A percentile compares a stretch with the other conserved stretches of the same genome.
Evolutionary conservation across 2,329 filamentous ascomycete genomes (phyloP).

Genomic region (Cercospora sp.): DNA sequence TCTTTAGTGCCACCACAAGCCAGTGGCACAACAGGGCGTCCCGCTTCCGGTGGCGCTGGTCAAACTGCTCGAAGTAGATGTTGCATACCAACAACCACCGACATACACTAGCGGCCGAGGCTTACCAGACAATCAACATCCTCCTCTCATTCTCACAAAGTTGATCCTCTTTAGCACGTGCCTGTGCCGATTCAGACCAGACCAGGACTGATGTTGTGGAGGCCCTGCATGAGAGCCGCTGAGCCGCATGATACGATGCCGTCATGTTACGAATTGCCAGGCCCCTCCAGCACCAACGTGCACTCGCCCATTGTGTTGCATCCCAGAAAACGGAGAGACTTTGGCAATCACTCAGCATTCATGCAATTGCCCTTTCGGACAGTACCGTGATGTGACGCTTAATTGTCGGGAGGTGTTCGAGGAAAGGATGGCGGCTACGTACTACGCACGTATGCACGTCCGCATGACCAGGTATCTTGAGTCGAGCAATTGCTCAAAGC

Average conservation of each 20-base stretch:
- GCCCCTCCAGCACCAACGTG: neutral
- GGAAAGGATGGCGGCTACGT: neutral
- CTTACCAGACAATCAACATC: neutral
- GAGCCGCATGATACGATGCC: neutral
- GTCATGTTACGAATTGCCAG: neutral
- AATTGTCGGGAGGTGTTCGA: neutral
- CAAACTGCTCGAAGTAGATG: conserved; percentile 1
- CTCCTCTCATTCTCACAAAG: neutral
- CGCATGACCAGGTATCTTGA: neutral
- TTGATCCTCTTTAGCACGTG: neutral
- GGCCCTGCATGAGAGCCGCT: neutral
- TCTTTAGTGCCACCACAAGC: neutral
- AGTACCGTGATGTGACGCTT: neutral
- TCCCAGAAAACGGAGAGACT: neutral
- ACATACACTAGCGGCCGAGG: neutral
- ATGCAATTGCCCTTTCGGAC: neutral
- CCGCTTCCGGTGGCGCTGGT: neutral
- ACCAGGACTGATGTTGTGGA: neutral
- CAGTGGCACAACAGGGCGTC: neutral
- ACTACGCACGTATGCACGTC: neutral
- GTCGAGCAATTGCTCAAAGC: neutral
- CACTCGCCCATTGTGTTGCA: neutral
- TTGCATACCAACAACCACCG: conserved; percentile 7
- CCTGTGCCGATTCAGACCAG: neutral
- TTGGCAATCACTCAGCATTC: neutral